Percentiles rank a stretch among this genome's conserved stretches.
These are phyloP conservation scores for Cyclotella distinguenda DNA, from an alignment of 108 stramenopile genomes.

Conservation along the genomic window DNA sequence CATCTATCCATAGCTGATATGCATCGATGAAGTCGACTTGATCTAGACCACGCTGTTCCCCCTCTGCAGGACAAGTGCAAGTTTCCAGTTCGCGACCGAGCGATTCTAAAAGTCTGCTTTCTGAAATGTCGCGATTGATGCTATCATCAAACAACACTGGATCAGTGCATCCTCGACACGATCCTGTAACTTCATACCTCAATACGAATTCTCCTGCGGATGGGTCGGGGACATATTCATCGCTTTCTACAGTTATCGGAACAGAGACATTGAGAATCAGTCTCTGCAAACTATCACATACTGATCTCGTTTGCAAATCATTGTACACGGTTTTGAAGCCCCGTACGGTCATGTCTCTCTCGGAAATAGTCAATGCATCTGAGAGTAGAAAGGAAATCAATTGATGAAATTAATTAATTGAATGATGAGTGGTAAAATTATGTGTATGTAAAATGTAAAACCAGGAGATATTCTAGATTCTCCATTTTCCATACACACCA, in stretches of 20 bases:
- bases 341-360: background rate
- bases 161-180: background rate
- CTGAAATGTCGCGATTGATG: background rate
- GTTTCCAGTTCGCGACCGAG: background rate
- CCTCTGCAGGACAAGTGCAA: background rate
- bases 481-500: too few relatives aligned
- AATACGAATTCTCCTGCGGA: background rate
- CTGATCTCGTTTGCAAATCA: background rate
- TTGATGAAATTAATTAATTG: background rate
- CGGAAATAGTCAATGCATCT: background rate
- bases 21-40: background rate
- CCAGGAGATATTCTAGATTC: background rate
- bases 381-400: background rate
- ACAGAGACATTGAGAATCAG: background rate
- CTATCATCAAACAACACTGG: conserved; percentile 7
- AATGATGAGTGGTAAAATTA: background rate
- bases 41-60: background rate
- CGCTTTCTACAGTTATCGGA: background rate
- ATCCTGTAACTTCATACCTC: conserved; percentile 3
- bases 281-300: background rate
- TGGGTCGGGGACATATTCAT: background rate
- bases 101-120: background rate
- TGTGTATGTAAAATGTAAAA: too few relatives aligned
- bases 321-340: conserved; percentile 1
- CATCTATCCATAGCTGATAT: conserved; percentile 2